These are phyloP conservation scores for Suillus luteus DNA, from an alignment of 768 basidiomycete genomes.

Conservation along the genomic window DNA sequence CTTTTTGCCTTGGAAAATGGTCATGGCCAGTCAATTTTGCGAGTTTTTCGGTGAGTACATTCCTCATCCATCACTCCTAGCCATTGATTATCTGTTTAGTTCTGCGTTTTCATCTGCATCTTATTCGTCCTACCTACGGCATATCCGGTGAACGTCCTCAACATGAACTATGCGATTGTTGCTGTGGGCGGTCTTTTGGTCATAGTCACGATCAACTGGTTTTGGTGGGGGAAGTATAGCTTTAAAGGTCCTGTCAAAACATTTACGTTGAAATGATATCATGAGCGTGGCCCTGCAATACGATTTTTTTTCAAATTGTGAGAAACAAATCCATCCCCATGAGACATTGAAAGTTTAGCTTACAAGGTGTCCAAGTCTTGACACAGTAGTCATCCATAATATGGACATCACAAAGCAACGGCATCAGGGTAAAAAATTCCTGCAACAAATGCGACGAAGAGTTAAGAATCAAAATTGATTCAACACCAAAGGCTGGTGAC, in stretches of 20 bases:
- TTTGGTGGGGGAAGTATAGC: slow-evolving; percentile 45
- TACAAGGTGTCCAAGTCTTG: not conserved
- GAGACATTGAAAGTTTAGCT: not conserved
- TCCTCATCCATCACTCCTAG: not conserved
- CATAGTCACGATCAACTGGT: slow-evolving; percentile 49
- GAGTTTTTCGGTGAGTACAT: slow-evolving; percentile 43
- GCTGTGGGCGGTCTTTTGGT: slow-evolving; percentile 51
- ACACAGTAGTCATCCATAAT: not conserved
- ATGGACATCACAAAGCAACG: too few relatives aligned
- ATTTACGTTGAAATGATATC: slow-evolving; percentile 2
- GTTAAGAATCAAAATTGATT: too few relatives aligned
- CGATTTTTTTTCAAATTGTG: not conserved
- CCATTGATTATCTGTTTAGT: slow-evolving; percentile 34
- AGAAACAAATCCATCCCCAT: not conserved
- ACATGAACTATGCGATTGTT: slow-evolving; percentile 63
- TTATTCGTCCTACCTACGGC: slow-evolving; percentile 61
- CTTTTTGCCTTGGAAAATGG: slow-evolving; percentile 53
- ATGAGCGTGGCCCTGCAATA: not conserved
- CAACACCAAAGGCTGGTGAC: too few relatives aligned
- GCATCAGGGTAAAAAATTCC: too few relatives aligned
- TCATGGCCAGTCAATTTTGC: slow-evolving; percentile 54
- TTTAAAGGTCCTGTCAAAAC: slow-evolving; percentile 52
- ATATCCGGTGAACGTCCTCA: slow-evolving; percentile 47
- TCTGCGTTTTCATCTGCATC: slow-evolving; percentile 53
- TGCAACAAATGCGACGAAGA: too few relatives aligned